These are phyloP conservation scores for Geranomyces michiganensis DNA, from an alignment of 192 early-diverging fungal species.

Conservation along the genomic window DNA sequence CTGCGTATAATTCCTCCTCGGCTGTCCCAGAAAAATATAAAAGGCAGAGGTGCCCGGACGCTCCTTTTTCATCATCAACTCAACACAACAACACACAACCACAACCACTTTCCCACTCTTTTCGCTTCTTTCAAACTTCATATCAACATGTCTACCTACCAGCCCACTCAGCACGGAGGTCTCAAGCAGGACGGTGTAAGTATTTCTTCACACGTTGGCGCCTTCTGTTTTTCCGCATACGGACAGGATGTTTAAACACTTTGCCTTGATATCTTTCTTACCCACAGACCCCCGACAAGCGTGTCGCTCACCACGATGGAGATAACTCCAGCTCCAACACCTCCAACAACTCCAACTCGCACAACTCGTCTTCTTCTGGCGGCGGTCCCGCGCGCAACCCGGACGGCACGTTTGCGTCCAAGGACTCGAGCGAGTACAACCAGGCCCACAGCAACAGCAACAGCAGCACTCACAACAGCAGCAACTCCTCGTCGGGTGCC, in stretches of 20 bases:
- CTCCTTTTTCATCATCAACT: background rate
- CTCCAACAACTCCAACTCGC: background rate
- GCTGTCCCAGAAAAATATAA: too few relatives aligned
- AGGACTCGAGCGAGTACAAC: background rate
- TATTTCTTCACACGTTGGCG: too few relatives aligned
- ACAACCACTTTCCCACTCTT: background rate
- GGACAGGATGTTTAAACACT: too few relatives aligned
- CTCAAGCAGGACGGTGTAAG: constrained; percentile 34
- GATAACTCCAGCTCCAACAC: background rate
- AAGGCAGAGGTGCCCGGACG: background rate
- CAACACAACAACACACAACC: constrained; percentile 4
- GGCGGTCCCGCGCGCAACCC: background rate
- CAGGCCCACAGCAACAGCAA: background rate
- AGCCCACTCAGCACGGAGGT: constrained; percentile 24
- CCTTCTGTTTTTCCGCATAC: too few relatives aligned
- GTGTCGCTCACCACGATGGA: constrained; percentile 3
- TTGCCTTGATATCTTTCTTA: too few relatives aligned
- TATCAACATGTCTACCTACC: background rate
- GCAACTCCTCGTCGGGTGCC: background rate
- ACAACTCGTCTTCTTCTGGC: background rate
- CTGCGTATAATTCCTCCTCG: too few relatives aligned
- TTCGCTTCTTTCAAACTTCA: background rate
- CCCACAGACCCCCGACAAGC: constrained; percentile 17
- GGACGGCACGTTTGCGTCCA: background rate
- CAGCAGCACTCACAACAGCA: background rate